Conservation (phyloP, 805 yeast species). For the Zygosaccharomyces bailii region DNA sequence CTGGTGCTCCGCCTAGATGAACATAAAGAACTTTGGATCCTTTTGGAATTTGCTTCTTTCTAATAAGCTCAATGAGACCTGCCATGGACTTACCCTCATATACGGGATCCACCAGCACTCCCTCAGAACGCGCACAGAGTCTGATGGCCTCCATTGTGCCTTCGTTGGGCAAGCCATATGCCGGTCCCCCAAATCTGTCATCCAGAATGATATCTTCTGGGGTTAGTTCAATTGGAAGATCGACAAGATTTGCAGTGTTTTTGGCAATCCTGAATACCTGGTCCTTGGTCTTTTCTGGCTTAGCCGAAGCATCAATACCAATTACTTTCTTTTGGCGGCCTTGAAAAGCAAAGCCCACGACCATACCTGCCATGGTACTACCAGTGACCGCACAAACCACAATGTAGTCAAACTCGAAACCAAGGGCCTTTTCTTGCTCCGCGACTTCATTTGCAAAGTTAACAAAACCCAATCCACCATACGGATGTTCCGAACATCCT, state of each 20-base stretch:
- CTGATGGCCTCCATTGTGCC: constrained; percentile 39
- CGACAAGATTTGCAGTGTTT: constrained; percentile 34
- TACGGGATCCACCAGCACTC: constrained; percentile 39
- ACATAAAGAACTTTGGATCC: constrained; percentile 34
- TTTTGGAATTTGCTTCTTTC: constrained; percentile 28
- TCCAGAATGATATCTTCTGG: constrained; percentile 31
- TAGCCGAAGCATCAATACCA: constrained; percentile 38
- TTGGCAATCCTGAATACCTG: constrained; percentile 37
- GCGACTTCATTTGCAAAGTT: constrained; percentile 38
- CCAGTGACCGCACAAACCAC: constrained; percentile 36
- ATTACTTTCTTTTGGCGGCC: constrained; percentile 33
- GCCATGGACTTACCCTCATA: constrained; percentile 39
- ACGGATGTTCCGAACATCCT: constrained; percentile 38
- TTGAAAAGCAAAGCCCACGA: constrained; percentile 37
- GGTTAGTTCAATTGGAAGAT: constrained; percentile 26
- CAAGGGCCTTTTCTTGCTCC: constrained; percentile 36
- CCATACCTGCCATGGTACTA: constrained; percentile 37
- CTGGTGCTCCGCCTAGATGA: constrained; percentile 37
- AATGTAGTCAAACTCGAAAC: constrained; percentile 36
- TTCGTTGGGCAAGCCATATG: constrained; percentile 38
- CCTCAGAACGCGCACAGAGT: constrained; percentile 36
- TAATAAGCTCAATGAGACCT: constrained; percentile 31
- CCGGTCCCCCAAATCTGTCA: constrained; percentile 36
- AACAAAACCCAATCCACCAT: constrained; percentile 39
- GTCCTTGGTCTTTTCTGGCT: constrained; percentile 36